Conservation (phyloP, 1,139 yeast species). For the Debaryomyces robertsiae region DNA sequence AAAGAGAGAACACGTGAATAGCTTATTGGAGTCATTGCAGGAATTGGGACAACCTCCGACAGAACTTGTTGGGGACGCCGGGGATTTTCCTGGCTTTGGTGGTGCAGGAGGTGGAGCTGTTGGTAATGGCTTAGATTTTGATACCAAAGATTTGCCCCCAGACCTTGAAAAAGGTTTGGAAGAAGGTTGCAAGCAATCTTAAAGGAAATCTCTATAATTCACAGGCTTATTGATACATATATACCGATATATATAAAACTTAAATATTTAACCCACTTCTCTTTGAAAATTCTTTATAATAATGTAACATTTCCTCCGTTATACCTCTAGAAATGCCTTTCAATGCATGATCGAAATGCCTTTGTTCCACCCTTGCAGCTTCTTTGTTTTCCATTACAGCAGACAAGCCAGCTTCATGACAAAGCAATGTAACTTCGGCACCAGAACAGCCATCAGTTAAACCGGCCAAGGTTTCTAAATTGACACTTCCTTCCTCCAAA, state of each 20-base stretch:
- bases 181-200: conserved; percentile 36
- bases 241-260: conserved; percentile 5
- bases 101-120: conserved; percentile 32
- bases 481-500: conserved; percentile 46
- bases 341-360: conserved; percentile 76
- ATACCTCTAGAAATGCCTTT: conserved; percentile 72
- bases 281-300: conserved; percentile 68
- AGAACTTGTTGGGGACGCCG: conserved; percentile 70
- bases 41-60: conserved; percentile 89
- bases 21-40: conserved; percentile 68
- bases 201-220: not conserved
- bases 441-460: conserved; percentile 96
- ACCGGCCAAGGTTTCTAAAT: conserved; percentile 47
- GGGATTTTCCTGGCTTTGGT: conserved; percentile 60
- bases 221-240: too few species aligned
- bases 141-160: conserved; percentile 48
- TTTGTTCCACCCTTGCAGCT: conserved; percentile 53
- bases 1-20: conserved; percentile 56
- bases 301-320: conserved; percentile 78
- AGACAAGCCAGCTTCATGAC: conserved; percentile 93
- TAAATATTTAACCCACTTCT: conserved; percentile 39
- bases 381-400: conserved; percentile 80
- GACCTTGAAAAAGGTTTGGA: conserved; percentile 50
- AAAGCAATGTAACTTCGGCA: conserved; percentile 87
- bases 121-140: conserved; percentile 39